Evolutionary conservation across 208 protist species (phyloP).

Genomic region (Tritrichomonas foetus): DNA sequence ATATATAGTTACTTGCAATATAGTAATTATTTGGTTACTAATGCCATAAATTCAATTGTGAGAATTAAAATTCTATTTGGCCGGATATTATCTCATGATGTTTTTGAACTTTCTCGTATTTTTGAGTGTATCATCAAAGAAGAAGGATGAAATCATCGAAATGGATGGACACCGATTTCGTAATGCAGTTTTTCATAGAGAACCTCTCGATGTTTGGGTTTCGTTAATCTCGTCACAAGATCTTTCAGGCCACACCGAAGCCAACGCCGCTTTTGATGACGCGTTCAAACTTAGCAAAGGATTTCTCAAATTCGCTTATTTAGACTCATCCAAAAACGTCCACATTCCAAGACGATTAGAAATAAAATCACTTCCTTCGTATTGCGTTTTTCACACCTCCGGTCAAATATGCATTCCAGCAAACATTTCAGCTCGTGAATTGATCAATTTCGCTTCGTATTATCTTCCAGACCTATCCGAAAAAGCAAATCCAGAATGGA

Average conservation of each 20-base stretch:
- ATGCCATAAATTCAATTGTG: neutral
- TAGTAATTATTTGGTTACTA: too few relatives aligned
- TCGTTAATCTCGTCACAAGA: neutral
- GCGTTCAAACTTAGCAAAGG: constrained; percentile 15
- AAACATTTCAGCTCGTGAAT: neutral
- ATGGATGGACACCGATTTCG: neutral
- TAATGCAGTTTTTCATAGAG: neutral
- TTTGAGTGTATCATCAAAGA: neutral
- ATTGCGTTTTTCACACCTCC: neutral
- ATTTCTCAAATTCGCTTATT: constrained; percentile 20
- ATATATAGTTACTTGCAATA: too few relatives aligned
- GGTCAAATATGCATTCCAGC: neutral
- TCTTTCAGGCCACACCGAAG: neutral
- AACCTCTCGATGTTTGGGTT: neutral
- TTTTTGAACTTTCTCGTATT: neutral
- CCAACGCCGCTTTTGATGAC: neutral
- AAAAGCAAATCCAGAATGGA: neutral
- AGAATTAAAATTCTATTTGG: neutral
- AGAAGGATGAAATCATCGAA: neutral
- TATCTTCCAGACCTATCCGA: neutral
- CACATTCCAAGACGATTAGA: neutral
- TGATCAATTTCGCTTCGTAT: neutral
- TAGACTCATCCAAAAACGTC: neutral
- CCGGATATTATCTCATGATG: neutral
- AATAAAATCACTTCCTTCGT: neutral